A percentile compares a stretch with the other conserved stretches of the same genome.
These are phyloP conservation scores for Selaginella tamariscina DNA, from an alignment of 75 land plant genomes.

Conservation along the genomic window DNA sequence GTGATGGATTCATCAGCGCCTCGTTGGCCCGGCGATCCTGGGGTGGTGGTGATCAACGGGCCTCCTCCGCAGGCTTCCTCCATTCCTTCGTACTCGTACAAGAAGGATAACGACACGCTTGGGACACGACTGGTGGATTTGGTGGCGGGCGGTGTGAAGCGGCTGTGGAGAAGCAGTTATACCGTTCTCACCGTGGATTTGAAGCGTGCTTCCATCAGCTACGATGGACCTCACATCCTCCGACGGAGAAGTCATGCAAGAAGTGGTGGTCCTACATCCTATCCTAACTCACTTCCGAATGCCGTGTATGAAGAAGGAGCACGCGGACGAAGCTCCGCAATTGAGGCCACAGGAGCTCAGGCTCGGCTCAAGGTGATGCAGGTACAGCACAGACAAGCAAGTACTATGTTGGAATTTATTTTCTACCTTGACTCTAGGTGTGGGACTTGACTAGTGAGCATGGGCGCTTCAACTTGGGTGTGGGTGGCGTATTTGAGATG, in stretches of 20 bases:
- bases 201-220: slow-evolving; percentile 13
- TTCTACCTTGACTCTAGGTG: slow-evolving; percentile 21
- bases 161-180: slow-evolving; percentile 16
- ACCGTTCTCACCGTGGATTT: slow-evolving; percentile 22
- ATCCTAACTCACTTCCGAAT: background rate
- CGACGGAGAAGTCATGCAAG: background rate
- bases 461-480: slow-evolving; percentile 29
- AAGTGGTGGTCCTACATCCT: background rate
- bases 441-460: slow-evolving; percentile 30
- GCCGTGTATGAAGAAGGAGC: background rate
- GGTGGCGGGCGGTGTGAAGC: background rate
- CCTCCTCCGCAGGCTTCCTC: too few species aligned
- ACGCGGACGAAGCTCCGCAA: background rate
- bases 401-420: too few species aligned
- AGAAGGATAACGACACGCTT: background rate
- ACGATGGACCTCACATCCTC: slow-evolving; percentile 18
- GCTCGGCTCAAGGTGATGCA: slow-evolving; percentile 34
- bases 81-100: too few species aligned
- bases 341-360: background rate
- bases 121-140: background rate
- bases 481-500: slow-evolving; percentile 28
- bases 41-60: background rate
- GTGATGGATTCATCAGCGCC: background rate
- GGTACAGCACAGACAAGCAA: slow-evolving; percentile 12
- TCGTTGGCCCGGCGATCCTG: background rate